These are phyloP conservation scores for Lactarius evosmus DNA, from an alignment of 768 basidiomycete genomes.

Conservation along the genomic window DNA sequence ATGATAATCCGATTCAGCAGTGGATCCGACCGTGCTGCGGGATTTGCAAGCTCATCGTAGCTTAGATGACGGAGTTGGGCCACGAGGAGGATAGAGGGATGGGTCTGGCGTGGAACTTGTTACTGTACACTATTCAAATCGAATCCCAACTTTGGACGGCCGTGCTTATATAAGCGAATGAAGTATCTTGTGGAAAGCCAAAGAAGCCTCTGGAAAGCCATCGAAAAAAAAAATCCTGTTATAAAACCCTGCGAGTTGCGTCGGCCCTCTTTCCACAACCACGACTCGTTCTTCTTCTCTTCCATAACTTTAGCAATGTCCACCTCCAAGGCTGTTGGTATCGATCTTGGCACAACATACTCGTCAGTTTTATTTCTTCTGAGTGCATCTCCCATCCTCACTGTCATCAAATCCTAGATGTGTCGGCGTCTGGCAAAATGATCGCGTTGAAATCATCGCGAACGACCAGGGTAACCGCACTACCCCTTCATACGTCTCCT, in stretches of 20 bases:
- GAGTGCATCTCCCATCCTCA: constrained; percentile 8
- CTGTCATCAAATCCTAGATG: constrained; percentile 50
- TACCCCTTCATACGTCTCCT: constrained; percentile 93
- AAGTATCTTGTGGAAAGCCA: constrained; percentile 23
- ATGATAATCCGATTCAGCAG: constrained; percentile 39
- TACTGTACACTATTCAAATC: constrained; percentile 22
- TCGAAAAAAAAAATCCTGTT: constrained; percentile 31
- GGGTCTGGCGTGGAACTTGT: neutral
- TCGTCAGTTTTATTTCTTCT: constrained; percentile 51
- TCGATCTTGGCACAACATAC: constrained; percentile 91
- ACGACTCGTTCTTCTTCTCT: no score
- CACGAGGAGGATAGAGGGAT: constrained; percentile 12
- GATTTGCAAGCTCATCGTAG: constrained; percentile 87
- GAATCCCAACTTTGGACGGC: constrained; percentile 1
- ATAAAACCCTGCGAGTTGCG: constrained; percentile 24
- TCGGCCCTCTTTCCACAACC: constrained; percentile 20
- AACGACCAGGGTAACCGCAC: constrained; percentile 95
- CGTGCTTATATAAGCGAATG: constrained; percentile 19
- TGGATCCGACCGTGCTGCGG: constrained; percentile 84
- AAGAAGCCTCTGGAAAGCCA: constrained; percentile 33
- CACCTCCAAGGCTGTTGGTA: constrained; percentile 74
- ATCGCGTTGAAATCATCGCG: constrained; percentile 98
- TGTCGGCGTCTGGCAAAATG: constrained; percentile 99
- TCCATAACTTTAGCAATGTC: constrained; percentile 29
- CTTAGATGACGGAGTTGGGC: constrained; percentile 45